Percentiles rank a stretch among this genome's conserved stretches.
These are phyloP conservation scores for Lumnitzera racemosa DNA, from an alignment of 345 rosid genomes.

Conservation along the genomic window DNA sequence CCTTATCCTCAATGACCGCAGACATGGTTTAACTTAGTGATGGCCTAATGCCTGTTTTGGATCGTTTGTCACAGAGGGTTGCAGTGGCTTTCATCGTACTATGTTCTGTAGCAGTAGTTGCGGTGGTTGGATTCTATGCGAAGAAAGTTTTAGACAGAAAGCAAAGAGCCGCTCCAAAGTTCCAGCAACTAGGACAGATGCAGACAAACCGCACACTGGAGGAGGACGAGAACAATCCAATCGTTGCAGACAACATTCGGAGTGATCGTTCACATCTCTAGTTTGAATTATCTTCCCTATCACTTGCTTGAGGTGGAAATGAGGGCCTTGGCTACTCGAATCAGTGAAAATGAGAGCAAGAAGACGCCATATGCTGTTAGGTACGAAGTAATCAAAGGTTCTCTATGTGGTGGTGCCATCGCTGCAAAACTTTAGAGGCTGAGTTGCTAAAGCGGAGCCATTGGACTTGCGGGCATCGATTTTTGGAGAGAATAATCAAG, in stretches of 20 bases:
- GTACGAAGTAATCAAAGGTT: too few relatives aligned
- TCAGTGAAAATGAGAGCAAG: too few relatives aligned
- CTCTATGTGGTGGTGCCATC: too few relatives aligned
- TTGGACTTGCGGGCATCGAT: too few relatives aligned
- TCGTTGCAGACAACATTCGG: conserved; percentile 7
- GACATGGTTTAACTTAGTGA: not conserved
- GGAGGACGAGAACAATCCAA: conserved; percentile 10
- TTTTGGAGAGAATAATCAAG: too few relatives aligned
- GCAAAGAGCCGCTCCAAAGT: conserved; percentile 8
- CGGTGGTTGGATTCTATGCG: conserved; percentile 14
- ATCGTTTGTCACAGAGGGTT: conserved; percentile 13
- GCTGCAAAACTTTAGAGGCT: too few relatives aligned
- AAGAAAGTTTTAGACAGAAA: conserved; percentile 13
- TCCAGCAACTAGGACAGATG: conserved; percentile 21
- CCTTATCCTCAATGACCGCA: not conserved
- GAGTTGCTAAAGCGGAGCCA: too few relatives aligned
- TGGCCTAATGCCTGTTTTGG: not conserved
- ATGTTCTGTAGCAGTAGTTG: conserved; percentile 24
- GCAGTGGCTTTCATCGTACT: conserved; percentile 12
- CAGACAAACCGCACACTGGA: conserved; percentile 12
- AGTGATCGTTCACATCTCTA: conserved; percentile 3
- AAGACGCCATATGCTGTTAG: too few relatives aligned
- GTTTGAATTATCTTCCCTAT: not conserved
- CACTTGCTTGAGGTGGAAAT: not conserved
- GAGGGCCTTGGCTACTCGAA: too few relatives aligned